Evolutionary conservation across 2,329 filamentous ascomycete genomes (phyloP), one percentile per base, ranked within the genome.

Genomic region (Monosporascus cannonballus): DNA sequence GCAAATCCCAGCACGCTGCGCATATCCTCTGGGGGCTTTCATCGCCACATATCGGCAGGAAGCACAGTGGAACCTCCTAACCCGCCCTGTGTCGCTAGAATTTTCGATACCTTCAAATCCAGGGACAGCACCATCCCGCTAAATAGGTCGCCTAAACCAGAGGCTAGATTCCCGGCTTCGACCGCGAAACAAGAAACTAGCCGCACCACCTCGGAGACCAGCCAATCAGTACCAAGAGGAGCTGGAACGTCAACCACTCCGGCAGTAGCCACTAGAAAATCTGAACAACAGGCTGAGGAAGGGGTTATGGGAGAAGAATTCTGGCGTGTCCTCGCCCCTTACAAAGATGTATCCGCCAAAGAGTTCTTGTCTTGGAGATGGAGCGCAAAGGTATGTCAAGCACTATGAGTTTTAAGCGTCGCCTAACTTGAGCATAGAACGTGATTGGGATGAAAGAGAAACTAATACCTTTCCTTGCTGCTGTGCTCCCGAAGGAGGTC

Each of bases 401-500:
- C n/a, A 6, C 20, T 5, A 20, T 9, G 18, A 18, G 3, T 48
- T 14, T n/a, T 14, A n/a, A n/a, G 18, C 25, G 22, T 36, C 22
- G 27, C 38, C 44, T 55, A 39, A 51, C 17, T 27, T 47, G 81
- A 76, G 65, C 71, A 18, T 66, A 70, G 51, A 78, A 83, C 41
- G 73, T 76, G 4, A 70, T 84, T 6, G 73, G 79, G 51, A 70
- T 73, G 22, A 70, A 72, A 36, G 53, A 64, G 4, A 76, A 75
- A 57, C 68, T 85, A 2, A 59, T 68, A 27, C 66, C 65, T 3
- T 83, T 85, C 53, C 69, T 85, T 3, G 58, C 69, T 2, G 67
- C 70, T 18, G 72, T 76, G 3, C 64, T 85, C 2, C 82, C 82
- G 0, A 70, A 76, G 0, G 61, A 60, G 2, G 66, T 85, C n/a